phyloP scores from a whole-genome alignment of 73 alveolate genomes.

The Paramecium caudatum region DNA sequence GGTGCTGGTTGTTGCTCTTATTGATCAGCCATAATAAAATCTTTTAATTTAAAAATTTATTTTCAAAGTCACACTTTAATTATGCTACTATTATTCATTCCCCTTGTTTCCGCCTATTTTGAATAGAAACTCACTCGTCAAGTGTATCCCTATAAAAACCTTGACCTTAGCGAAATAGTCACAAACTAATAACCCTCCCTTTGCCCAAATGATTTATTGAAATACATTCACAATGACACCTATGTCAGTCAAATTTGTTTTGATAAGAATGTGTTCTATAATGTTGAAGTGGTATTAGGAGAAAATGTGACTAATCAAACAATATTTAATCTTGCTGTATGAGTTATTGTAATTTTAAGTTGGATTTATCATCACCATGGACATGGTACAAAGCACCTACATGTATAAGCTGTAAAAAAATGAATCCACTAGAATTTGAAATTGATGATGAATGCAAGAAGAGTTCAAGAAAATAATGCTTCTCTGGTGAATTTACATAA shows the following conservation, averaged over 20 bases:
- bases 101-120: neutral
- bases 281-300: constrained; percentile 24
- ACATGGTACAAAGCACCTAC: constrained; percentile 27
- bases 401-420: neutral
- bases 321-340: neutral
- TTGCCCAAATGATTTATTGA: constrained; percentile 8
- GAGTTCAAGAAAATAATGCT: neutral
- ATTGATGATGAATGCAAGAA: constrained; percentile 16
- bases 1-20: constrained; percentile 55
- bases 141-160: neutral
- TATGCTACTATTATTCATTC: neutral
- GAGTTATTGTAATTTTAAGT: neutral
- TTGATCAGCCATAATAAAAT: constrained; percentile 10
- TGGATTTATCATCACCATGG: constrained; percentile 68
- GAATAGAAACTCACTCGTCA: constrained; percentile 6
- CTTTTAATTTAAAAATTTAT: constrained; percentile 23
- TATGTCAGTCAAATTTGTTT: constrained; percentile 53
- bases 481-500: neutral
- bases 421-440: constrained; percentile 19
- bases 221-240: constrained; percentile 3
- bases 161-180: neutral
- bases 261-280: constrained; percentile 45
- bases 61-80: neutral
- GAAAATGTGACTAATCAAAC: neutral
- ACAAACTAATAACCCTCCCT: neutral